Base-by-base conservation (phyloP, 768 basidiomycete species). In the Tephrocybe rancida region DNA sequence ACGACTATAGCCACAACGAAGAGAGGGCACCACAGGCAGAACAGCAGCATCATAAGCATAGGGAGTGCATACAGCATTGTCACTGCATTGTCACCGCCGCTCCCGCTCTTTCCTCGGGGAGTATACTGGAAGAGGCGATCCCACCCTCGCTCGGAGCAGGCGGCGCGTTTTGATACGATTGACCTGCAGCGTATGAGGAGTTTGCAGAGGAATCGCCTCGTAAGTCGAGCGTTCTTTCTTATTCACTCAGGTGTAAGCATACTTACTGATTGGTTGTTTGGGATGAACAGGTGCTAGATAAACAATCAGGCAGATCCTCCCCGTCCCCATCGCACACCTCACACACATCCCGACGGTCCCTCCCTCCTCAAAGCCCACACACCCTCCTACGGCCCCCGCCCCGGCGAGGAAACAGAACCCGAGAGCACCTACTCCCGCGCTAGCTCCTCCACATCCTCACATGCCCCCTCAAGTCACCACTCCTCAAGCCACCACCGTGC, bases 341-440 rank as follows among this genome's bases (percentile, higher is more conserved):
- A 60, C 73, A 22, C 58, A n/a, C 56, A 21, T 48, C 74, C 49
- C 71, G 71, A 52, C 49, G 63, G 70, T 24, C 59, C 66, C 53
- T 59, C 59, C 43, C 56, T 42, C 43, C 44, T 62, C 54, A 67
- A 60, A 50, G 56, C 61, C 59, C 61, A 69, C 59, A 39, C 57
- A 56, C 29, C 71, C 73, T 45, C 73, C 2, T 35, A 52, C 35
- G 58, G 55, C 29, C 72, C 44, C 58, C 77, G 78, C 49, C 92
- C 90, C 6, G 90, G 90, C 29, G 91, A 88, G 2, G 91, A 92
- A 67, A 92, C 90, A 0, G 91, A 92, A 67, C 83, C 88, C 39
- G 89, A 91, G 68, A 79, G 76, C 34, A 64, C 57, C 5, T 54
- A 44, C 18, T 55, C 54, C 1, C 32, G 54, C 2, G 43, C 42